These are phyloP conservation scores for Oryza meridionalis DNA, from an alignment of 176 grass and related monocot species.

Conservation along the genomic window DNA sequence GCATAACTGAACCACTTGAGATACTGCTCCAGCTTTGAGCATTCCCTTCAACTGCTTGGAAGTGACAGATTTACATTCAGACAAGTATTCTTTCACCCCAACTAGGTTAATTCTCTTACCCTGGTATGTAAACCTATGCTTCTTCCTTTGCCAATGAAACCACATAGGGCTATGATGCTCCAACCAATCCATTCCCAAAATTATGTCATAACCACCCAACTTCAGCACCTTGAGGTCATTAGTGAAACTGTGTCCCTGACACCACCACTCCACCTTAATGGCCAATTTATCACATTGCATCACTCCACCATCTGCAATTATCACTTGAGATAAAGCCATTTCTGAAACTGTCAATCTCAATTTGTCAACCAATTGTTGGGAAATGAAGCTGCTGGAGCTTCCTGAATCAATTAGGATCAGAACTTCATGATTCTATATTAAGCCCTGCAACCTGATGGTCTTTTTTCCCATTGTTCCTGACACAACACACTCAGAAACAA, in stretches of 20 bases:
- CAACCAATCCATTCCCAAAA: not conserved
- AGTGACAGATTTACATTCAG: not conserved
- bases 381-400: too few species aligned
- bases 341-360: not conserved
- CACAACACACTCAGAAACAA: too few species aligned
- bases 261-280: not conserved
- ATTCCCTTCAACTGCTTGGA: not conserved
- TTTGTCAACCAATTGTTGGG: not conserved
- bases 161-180: not conserved
- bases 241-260: not conserved
- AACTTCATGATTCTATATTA: too few species aligned
- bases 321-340: not conserved
- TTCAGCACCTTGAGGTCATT: fast-evolving
- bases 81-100: not conserved
- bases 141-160: not conserved
- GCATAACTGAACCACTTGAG: too few species aligned
- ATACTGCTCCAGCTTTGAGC: too few species aligned
- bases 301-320: not conserved
- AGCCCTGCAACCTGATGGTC: too few species aligned
- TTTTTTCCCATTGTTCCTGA: too few species aligned
- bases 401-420: too few species aligned
- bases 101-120: not conserved
- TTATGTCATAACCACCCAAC: not conserved
- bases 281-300: not conserved
- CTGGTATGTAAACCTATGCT: fast-evolving